A percentile compares a stretch with the other conserved stretches of the same genome.
Evolutionary conservation across 208 protist genomes (phyloP).

Genomic region (Tritrichomonas foetus): DNA sequence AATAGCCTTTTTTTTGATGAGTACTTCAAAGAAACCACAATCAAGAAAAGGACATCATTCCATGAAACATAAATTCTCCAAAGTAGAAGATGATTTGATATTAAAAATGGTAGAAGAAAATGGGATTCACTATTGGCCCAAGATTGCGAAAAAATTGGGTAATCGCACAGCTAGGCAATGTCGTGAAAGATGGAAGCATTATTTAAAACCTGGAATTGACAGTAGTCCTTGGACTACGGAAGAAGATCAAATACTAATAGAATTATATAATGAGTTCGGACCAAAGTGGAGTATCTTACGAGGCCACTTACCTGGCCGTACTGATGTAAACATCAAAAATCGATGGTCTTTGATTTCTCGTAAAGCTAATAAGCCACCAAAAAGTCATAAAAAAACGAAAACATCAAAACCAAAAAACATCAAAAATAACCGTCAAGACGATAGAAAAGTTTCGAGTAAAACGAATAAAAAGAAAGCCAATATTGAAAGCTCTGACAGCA

Average conservation of each 20-base stretch:
- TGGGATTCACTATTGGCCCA: background rate
- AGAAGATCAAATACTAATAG: background rate
- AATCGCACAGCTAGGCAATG: background rate
- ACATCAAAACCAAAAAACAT: no score
- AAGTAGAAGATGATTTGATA: background rate
- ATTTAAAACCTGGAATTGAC: background rate
- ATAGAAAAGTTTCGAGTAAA: no score
- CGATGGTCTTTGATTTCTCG: background rate
- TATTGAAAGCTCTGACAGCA: no score
- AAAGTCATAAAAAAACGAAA: no score
- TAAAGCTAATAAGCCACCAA: no score
- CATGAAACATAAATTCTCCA: background rate
- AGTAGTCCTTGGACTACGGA: background rate
- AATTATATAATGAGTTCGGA: background rate
- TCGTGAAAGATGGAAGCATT: background rate
- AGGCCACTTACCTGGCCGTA: background rate
- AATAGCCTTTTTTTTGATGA: no score
- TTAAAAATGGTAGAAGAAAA: background rate
- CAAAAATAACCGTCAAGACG: no score
- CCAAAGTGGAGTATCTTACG: background rate
- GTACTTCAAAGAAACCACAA: no score
- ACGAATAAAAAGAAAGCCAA: no score
- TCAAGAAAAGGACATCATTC: no score
- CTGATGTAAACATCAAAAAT: background rate
- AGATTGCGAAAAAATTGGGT: slow-evolving; percentile 10